These are phyloP conservation scores for Glycine latifolia DNA, from an alignment of 306 rosid genomes.

Conservation along the genomic window DNA sequence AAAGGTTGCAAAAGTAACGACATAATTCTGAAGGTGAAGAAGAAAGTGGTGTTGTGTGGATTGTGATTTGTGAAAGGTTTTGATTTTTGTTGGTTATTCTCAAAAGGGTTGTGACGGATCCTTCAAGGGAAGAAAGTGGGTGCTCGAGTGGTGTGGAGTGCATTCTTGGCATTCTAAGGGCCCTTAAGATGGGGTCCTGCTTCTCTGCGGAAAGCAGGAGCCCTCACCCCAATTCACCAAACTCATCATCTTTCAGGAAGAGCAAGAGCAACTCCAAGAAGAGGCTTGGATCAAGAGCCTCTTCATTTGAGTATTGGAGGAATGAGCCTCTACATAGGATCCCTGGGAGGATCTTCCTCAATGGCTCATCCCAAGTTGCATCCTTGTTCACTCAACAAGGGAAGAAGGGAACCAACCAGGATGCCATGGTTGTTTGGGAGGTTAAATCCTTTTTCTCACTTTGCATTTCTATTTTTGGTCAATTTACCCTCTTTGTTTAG, in stretches of 20 bases:
- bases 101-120: constrained; percentile 69
- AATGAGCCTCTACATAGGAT: constrained; percentile 75
- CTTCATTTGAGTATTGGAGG: constrained; percentile 79
- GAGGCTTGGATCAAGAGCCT: constrained; percentile 60
- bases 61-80: constrained; percentile 21
- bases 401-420: constrained; percentile 96
- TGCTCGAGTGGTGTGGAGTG: constrained; percentile 89
- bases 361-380: constrained; percentile 78
- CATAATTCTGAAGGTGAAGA: constrained; percentile 8
- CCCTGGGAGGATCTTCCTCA: constrained; percentile 78
- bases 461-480: constrained; percentile 7
- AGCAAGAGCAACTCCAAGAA: constrained; percentile 54
- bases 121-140: constrained; percentile 58
- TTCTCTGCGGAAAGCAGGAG: constrained; percentile 94
- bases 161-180: constrained; percentile 82
- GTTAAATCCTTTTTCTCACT: constrained; percentile 54
- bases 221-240: constrained; percentile 76
- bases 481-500: background rate
- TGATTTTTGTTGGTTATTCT: background rate
- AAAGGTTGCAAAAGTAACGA: background rate
- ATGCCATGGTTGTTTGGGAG: constrained; percentile 99
- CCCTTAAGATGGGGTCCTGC: constrained; percentile 99
- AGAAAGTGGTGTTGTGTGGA: background rate
- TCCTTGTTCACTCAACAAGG: constrained; percentile 96
- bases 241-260: constrained; percentile 54